phyloP scores from a whole-genome alignment of 2,329 filamentous ascomycete species.

The Echinosphaeria canescens region DNA sequence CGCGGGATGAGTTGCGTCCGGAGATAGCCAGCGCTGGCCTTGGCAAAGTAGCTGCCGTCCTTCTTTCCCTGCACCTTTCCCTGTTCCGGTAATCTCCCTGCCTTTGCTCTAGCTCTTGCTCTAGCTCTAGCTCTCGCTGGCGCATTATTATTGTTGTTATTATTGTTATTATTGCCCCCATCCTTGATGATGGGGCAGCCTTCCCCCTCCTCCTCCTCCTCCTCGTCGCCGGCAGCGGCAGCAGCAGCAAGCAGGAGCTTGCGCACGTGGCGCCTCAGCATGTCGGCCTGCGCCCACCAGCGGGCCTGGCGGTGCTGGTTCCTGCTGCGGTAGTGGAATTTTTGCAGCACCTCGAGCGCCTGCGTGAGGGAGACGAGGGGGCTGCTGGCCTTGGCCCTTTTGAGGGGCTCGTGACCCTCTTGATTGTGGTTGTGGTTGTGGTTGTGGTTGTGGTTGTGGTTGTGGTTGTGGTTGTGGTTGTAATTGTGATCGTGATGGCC shows the following conservation, averaged over 20 bases:
- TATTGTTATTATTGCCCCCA: too few species aligned
- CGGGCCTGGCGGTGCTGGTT: conserved; percentile 70
- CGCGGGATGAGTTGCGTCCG: conserved; percentile 15
- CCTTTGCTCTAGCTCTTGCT: conserved; percentile 1
- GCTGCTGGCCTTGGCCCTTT: too few species aligned
- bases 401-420: too few species aligned
- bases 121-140: conserved; percentile 6
- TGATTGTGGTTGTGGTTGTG: too few species aligned
- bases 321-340: conserved; percentile 64
- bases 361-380: conserved; percentile 13
- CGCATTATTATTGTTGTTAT: too few species aligned
- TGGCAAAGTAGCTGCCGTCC: too few species aligned
- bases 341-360: conserved; percentile 35
- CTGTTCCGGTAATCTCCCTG: not conserved
- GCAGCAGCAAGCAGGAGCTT: conserved; percentile 22
- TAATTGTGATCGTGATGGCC: too few species aligned
- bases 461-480: too few species aligned
- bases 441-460: too few species aligned
- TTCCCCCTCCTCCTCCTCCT: not conserved
- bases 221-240: not conserved
- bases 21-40: conserved; percentile 15
- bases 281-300: conserved; percentile 61
- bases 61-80: not conserved
- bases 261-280: conserved; percentile 44
- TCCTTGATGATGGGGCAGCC: too few species aligned